Evolutionary conservation across 352 stramenopile species (phyloP).

Genomic region (Globisporangium iwayamae): DNA sequence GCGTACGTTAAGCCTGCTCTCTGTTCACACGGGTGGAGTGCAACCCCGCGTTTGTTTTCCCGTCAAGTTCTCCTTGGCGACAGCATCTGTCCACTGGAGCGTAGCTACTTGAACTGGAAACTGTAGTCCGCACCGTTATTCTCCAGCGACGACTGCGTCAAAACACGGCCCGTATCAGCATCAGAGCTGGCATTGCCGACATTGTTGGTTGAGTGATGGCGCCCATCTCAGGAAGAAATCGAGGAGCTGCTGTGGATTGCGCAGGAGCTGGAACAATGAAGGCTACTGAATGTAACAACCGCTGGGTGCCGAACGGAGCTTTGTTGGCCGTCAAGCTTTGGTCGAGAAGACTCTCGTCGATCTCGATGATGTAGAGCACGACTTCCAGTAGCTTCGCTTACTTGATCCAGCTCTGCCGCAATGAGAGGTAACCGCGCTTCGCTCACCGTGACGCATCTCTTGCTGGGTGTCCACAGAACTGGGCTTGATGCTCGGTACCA

Average conservation of each 20-base stretch:
- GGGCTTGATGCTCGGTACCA: background rate
- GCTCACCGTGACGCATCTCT: background rate
- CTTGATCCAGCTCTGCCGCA: background rate
- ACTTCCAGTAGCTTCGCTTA: background rate
- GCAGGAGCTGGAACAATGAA: background rate
- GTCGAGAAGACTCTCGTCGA: background rate
- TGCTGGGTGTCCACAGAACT: background rate
- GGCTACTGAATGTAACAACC: background rate
- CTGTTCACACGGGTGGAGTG: too few relatives aligned
- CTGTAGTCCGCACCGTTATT: constrained; percentile 23
- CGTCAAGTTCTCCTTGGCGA: too few relatives aligned
- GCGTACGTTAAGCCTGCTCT: too few relatives aligned
- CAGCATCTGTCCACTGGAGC: too few relatives aligned
- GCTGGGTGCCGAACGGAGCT: too few relatives aligned
- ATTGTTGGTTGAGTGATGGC: too few relatives aligned
- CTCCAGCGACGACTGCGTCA: constrained; percentile 23
- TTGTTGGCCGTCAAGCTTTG: too few relatives aligned
- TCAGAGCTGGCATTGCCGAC: too few relatives aligned
- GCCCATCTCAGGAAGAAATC: too few relatives aligned
- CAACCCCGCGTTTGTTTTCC: too few relatives aligned
- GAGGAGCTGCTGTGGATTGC: too few relatives aligned
- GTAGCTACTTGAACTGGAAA: constrained; percentile 11
- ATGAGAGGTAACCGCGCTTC: background rate
- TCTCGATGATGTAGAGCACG: background rate
- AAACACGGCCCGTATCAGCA: constrained; percentile 39